Conservation (phyloP, 2,329 filamentous ascomycete genomes). For the Diaporthe ampelina region DNA sequence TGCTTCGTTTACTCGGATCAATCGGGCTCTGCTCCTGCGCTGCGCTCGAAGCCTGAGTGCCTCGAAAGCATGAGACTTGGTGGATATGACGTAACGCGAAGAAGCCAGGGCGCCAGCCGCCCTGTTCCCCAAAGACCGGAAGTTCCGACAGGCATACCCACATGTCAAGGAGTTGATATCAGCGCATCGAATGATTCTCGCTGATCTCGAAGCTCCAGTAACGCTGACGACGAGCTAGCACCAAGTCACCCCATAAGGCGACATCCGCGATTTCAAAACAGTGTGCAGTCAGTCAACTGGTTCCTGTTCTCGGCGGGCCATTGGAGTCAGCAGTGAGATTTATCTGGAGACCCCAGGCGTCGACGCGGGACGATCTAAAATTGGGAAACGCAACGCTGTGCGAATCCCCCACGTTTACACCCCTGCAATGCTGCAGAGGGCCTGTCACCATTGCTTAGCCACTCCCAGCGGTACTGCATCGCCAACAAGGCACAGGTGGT, state of each 20-base stretch:
- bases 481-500: neutral
- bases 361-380: conserved; percentile 28
- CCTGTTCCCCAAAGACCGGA: conserved; percentile 11
- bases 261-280: conserved; percentile 11
- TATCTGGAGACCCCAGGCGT: conserved; percentile 8
- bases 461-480: neutral
- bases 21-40: conserved; percentile 35
- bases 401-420: conserved; percentile 34
- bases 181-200: conserved; percentile 19
- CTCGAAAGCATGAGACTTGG: conserved; percentile 3
- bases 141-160: conserved; percentile 30
- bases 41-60: conserved; percentile 5
- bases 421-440: conserved; percentile 4
- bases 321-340: conserved; percentile 3
- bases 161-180: conserved; percentile 18
- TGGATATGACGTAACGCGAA: conserved; percentile 38
- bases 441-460: conserved; percentile 31
- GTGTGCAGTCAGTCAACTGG: conserved; percentile 8
- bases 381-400: conserved; percentile 24
- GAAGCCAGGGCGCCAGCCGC: conserved; percentile 14
- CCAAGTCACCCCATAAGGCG: conserved; percentile 21
- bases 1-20: conserved; percentile 35
- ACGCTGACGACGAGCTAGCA: neutral
- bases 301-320: neutral
- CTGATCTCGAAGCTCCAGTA: conserved; percentile 20